phyloP scores from a whole-genome alignment of 306 rosid genomes.

The Prinsepia uniflora region DNA sequence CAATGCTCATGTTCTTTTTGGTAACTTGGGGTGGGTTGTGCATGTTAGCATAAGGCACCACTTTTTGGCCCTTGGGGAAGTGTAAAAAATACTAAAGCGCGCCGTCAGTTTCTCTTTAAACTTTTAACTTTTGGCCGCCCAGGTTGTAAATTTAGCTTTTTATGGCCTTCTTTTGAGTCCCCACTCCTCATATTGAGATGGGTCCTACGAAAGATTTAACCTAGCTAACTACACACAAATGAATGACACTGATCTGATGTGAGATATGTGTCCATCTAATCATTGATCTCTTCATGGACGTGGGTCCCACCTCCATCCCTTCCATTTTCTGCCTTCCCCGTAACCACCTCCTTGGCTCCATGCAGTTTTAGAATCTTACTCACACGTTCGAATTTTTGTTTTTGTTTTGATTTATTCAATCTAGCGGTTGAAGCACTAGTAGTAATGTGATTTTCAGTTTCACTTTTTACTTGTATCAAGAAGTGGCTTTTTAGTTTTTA shows the following conservation, averaged over 20 bases:
- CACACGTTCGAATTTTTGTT: not conserved
- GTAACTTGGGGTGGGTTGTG: not conserved
- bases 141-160: slow-evolving; percentile 28
- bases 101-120: slow-evolving; percentile 28
- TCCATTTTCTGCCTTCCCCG: slow-evolving; percentile 14
- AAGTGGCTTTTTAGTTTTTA: not conserved
- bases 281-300: slow-evolving; percentile 25
- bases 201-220: slow-evolving; percentile 26
- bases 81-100: slow-evolving; percentile 24
- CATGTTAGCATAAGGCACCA: slow-evolving; percentile 21
- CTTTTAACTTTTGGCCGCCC: slow-evolving; percentile 45
- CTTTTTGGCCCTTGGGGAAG: slow-evolving; percentile 23
- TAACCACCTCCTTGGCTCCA: slow-evolving; percentile 35
- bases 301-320: not conserved
- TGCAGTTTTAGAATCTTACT: slow-evolving; percentile 22
- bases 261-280: slow-evolving; percentile 25
- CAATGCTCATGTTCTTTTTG: slow-evolving; percentile 12
- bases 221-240: slow-evolving; percentile 22
- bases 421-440: too few relatives aligned
- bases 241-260: slow-evolving; percentile 20
- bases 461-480: not conserved
- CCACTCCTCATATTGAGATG: slow-evolving; percentile 21
- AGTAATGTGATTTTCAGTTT: not conserved
- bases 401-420: not conserved
- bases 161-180: not conserved